Evolutionary conservation across 306 rosid genomes (phyloP).

Genomic region (Neltuma alba): DNA sequence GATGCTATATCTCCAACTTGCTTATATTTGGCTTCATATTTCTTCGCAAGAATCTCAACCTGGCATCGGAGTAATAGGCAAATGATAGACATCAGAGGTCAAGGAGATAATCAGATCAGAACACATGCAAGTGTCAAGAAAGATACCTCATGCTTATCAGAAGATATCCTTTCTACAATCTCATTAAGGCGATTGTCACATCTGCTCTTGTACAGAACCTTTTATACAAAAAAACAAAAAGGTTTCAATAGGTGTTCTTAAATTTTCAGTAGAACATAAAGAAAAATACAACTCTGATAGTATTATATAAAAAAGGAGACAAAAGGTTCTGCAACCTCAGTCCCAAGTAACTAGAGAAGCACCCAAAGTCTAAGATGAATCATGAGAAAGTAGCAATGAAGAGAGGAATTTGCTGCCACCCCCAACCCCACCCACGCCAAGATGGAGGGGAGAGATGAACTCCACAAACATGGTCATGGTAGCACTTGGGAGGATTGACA

Average conservation of each 20-base stretch:
- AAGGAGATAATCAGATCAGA: slow-evolving; percentile 31
- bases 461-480: neutral
- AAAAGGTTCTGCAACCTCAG: slow-evolving; percentile 7
- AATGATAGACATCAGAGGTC: slow-evolving; percentile 26
- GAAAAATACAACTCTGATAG: slow-evolving; percentile 20
- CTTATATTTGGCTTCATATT: slow-evolving; percentile 92
- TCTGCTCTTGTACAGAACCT: slow-evolving; percentile 98
- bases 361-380: slow-evolving; percentile 27
- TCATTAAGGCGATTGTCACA: slow-evolving; percentile 96
- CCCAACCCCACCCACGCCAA: too few species aligned
- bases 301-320: slow-evolving; percentile 23
- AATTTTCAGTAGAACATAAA: slow-evolving; percentile 18
- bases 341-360: slow-evolving; percentile 29
- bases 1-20: slow-evolving; percentile 94
- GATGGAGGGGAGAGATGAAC: neutral
- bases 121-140: slow-evolving; percentile 40
- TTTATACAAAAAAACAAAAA: slow-evolving; percentile 35
- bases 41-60: slow-evolving; percentile 81
- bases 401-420: neutral
- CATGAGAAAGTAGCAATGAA: neutral
- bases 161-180: slow-evolving; percentile 74
- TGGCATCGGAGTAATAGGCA: slow-evolving; percentile 42
- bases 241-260: slow-evolving; percentile 26
- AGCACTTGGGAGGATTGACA: neutral
- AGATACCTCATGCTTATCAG: slow-evolving; percentile 85